These are phyloP conservation scores for Botrytis deweyae DNA, from an alignment of 2,329 filamentous ascomycete genomes.

Conservation along the genomic window DNA sequence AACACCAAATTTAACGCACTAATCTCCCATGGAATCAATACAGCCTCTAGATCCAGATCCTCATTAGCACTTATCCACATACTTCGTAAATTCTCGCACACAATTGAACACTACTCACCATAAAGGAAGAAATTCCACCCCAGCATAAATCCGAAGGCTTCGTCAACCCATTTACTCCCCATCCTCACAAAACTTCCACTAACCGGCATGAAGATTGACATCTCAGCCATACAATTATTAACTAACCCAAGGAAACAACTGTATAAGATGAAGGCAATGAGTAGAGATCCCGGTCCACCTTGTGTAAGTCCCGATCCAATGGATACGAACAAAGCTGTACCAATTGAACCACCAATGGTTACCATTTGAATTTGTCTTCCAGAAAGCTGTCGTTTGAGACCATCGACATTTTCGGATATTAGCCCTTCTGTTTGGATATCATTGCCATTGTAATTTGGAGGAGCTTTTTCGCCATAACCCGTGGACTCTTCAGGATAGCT, in stretches of 20 bases:
- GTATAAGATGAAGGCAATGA: constrained; percentile 50
- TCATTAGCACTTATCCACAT: neutral
- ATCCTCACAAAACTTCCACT: constrained; percentile 54
- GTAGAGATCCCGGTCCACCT: constrained; percentile 40
- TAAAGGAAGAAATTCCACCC: constrained; percentile 65
- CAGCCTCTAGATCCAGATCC: constrained; percentile 23
- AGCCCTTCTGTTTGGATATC: constrained; percentile 15
- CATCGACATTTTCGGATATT: constrained; percentile 29
- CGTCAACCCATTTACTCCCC: constrained; percentile 54
- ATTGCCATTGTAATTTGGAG: neutral
- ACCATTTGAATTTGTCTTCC: constrained; percentile 51
- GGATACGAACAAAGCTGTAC: constrained; percentile 49
- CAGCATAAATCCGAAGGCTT: constrained; percentile 53
- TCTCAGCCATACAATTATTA: constrained; percentile 46
- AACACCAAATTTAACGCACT: constrained; percentile 44
- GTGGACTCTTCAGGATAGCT: constrained; percentile 16
- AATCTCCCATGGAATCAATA: constrained; percentile 41
- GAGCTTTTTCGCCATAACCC: constrained; percentile 21
- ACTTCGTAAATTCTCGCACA: neutral
- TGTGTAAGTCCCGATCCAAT: constrained; percentile 44
- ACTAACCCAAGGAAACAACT: constrained; percentile 43
- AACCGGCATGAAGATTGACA: constrained; percentile 56
- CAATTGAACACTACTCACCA: constrained; percentile 33
- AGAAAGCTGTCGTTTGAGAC: constrained; percentile 41
- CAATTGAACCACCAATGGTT: constrained; percentile 49